Percentiles rank a stretch among this genome's conserved stretches.
phyloP scores from a whole-genome alignment of 2,329 filamentous ascomycete species.

The Aspergillus fischeri region DNA sequence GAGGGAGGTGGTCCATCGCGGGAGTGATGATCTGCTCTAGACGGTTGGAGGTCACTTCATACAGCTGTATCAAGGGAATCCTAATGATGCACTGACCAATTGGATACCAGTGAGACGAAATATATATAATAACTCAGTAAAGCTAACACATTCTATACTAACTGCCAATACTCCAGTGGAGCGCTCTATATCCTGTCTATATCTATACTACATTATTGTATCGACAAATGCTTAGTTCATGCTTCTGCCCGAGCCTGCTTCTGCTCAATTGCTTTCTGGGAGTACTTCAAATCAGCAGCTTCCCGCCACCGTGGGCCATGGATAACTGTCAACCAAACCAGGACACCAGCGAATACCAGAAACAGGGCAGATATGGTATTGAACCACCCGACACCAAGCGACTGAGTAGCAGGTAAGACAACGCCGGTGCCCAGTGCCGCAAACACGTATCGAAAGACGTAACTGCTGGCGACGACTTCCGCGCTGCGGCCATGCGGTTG shows the following conservation, averaged over 20 bases:
- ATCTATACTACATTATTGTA: not conserved
- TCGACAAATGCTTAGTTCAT: not conserved
- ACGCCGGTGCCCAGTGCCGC: slow-evolving; percentile 67
- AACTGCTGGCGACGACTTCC: slow-evolving; percentile 77
- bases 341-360: slow-evolving; percentile 45
- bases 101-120: not conserved
- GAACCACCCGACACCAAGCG: slow-evolving; percentile 77
- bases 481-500: slow-evolving; percentile 55
- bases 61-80: not conserved
- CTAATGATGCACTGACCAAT: too few species aligned
- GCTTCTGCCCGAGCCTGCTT: slow-evolving; percentile 1
- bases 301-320: slow-evolving; percentile 53
- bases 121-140: not conserved
- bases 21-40: not conserved
- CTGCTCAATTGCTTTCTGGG: slow-evolving; percentile 30
- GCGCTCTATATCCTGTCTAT: not conserved
- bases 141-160: not conserved
- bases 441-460: slow-evolving; percentile 71
- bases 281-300: slow-evolving; percentile 47
- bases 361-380: slow-evolving; percentile 64
- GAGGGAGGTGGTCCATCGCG: not conserved
- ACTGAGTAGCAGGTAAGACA: slow-evolving; percentile 69
- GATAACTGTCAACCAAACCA: slow-evolving; percentile 47
- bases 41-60: not conserved
- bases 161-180: not conserved